phyloP scores from a whole-genome alignment of 192 early-diverging fungal genomes.

The Coemansia sp. region DNA sequence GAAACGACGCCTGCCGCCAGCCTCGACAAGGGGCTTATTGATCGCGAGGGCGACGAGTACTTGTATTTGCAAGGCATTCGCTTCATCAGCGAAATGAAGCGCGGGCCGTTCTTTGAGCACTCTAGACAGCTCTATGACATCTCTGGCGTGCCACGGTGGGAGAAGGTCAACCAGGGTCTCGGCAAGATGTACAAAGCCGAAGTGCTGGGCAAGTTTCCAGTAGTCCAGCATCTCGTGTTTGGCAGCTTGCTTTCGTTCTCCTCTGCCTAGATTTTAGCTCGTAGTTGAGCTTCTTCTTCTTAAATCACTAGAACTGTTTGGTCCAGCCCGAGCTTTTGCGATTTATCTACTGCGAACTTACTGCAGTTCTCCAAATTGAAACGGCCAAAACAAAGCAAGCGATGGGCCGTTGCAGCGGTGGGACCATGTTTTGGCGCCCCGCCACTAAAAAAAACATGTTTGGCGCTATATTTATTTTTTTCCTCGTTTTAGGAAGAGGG shows the following conservation, averaged over 20 bases:
- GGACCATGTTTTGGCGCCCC: slow-evolving; percentile 1
- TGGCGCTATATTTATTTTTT: slow-evolving; percentile 2
- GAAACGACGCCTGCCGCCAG: slow-evolving; percentile 73
- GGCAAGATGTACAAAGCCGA: slow-evolving; percentile 76
- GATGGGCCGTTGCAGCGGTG: neutral
- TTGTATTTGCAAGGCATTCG: slow-evolving; percentile 84
- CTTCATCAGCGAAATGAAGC: slow-evolving; percentile 71
- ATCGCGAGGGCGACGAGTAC: slow-evolving; percentile 67
- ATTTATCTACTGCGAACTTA: neutral
- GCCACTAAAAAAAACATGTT: neutral
- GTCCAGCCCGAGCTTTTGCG: neutral
- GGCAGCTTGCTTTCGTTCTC: slow-evolving; percentile 57
- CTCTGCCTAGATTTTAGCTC: neutral
- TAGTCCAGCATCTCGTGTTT: slow-evolving; percentile 80
- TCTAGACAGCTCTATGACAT: slow-evolving; percentile 79
- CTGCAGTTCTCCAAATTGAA: neutral
- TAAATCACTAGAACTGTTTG: neutral
- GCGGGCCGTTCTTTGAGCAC: slow-evolving; percentile 74
- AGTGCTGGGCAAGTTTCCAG: slow-evolving; percentile 72
- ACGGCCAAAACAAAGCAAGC: neutral
- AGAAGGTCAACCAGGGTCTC: slow-evolving; percentile 73
- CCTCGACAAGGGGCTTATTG: slow-evolving; percentile 60
- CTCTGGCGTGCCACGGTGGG: slow-evolving; percentile 68
- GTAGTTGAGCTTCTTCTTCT: neutral
- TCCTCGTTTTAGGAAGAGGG: neutral